These are phyloP conservation scores for Trametopsis cervina DNA, from an alignment of 768 basidiomycete genomes.

Conservation along the genomic window DNA sequence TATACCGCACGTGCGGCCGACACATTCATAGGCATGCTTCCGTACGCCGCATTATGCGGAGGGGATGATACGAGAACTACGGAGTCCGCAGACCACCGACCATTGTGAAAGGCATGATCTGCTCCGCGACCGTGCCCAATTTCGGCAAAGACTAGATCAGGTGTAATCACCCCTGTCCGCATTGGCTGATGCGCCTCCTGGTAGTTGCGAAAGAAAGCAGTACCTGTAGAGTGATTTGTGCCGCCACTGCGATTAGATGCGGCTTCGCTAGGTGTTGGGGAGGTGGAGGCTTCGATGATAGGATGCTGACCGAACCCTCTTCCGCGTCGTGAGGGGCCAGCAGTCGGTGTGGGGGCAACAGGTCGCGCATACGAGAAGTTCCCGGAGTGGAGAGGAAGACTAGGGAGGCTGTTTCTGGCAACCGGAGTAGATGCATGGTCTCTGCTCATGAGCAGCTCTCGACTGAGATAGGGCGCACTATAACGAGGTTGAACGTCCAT, in stretches of 20 bases:
- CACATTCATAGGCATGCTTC: background rate
- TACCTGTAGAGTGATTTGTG: constrained; percentile 48
- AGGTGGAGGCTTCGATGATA: constrained; percentile 45
- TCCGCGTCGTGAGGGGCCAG: constrained; percentile 42
- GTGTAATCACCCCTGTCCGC: constrained; percentile 51
- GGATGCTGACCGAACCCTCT: constrained; percentile 46
- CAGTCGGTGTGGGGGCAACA: constrained; percentile 26
- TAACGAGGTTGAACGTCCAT: background rate
- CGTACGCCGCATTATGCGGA: background rate
- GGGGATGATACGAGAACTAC: constrained; percentile 3
- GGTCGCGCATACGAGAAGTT: constrained; percentile 13
- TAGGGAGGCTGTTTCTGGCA: constrained; percentile 6
- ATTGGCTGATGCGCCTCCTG: constrained; percentile 35
- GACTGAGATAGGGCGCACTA: background rate
- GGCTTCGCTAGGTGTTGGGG: constrained; percentile 57
- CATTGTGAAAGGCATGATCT: constrained; percentile 12
- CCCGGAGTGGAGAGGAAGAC: constrained; percentile 9
- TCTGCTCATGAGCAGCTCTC: constrained; percentile 18
- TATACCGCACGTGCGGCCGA: constrained; percentile 7
- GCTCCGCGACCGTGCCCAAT: constrained; percentile 68
- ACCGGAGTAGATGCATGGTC: constrained; percentile 8
- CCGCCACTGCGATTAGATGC: constrained; percentile 47
- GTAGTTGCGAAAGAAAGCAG: constrained; percentile 57
- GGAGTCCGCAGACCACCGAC: constrained; percentile 7
- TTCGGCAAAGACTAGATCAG: constrained; percentile 70